A percentile compares a stretch with the other conserved stretches of the same genome.
Conservation (phyloP, 139 green algal genomes). For the Chlorella ohadii region DNA sequence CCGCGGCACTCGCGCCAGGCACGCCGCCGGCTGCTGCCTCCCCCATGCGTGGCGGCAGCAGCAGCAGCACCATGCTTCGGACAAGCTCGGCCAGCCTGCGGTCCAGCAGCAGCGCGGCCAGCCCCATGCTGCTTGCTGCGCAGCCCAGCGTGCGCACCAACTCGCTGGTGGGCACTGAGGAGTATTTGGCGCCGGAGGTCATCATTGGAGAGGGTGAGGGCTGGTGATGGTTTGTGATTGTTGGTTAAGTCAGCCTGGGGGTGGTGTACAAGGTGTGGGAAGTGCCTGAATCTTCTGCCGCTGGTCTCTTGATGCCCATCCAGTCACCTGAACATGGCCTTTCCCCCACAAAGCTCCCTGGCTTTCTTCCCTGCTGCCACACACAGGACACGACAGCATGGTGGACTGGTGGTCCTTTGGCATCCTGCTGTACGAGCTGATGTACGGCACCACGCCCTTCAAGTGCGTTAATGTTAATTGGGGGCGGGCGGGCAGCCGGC, state of each 20-base stretch:
- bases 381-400: background rate
- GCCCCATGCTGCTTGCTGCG: conserved; percentile 19
- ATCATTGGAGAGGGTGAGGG: conserved; percentile 69
- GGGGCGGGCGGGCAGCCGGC: too few species aligned
- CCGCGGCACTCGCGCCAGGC: background rate
- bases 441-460: conserved; percentile 91
- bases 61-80: background rate
- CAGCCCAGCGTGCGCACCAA: conserved; percentile 91
- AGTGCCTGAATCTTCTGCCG: too few species aligned
- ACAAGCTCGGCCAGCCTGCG: background rate
- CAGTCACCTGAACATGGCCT: too few species aligned
- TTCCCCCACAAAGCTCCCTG: too few species aligned
- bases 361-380: too few species aligned
- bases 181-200: conserved; percentile 88
- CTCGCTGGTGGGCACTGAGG: conserved; percentile 90
- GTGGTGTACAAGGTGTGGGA: too few species aligned
- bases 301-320: too few species aligned
- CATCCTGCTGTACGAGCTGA: conserved; percentile 97
- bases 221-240: too few species aligned
- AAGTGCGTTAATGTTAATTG: too few species aligned
- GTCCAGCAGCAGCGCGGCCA: background rate
- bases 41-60: background rate
- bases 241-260: too few species aligned
- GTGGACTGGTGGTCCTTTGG: conserved; percentile 92
- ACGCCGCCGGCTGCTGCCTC: background rate